Evolutionary conservation across 2,329 filamentous ascomycete genomes (phyloP), one percentile per base, ranked within the genome.

Genomic region (Corynespora cassiicola): DNA sequence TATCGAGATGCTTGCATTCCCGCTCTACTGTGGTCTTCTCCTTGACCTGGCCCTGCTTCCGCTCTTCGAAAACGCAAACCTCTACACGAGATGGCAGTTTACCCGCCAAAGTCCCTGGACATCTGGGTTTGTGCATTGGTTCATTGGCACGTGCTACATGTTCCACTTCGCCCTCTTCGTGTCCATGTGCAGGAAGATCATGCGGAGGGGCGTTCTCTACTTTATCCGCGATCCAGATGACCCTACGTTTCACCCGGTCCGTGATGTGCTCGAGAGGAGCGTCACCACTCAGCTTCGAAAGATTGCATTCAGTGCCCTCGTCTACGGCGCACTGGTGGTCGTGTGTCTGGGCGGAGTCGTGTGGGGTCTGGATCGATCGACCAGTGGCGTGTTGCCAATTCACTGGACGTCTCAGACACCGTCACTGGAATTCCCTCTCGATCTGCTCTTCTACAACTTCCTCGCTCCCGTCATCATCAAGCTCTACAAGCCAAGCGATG

Each of bases 81-180:
- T 96, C 34, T 79, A 80, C 48, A 90, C 88, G 6, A 83, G 94
- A 15, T 73, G 95, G 34, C 74, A 83, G 4, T 99, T 96, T 59
- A 89, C 89, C 2, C 74, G 82, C 37, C 78, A 83, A 45, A 90
- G 86, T 45, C 94, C 94, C 0, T 79, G 92, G 52, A 96, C 90
- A 1, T 96, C 92, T 10, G 82, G 95, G 10, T 99, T 99, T 65
- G 87, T 97, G 35, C 94, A 99, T 67, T 99, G 94, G 94, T 99
- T 99, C 62, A 86, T 96, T 39, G 94, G 94, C 31, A 99, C 94
- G 3, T 95, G 91, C 48, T 99, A 99, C 70, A 99, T 99, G 95
- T 99, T 99, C 72, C 94, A 99, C 66, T 99, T 99, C 65, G 94
- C 94, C 5, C 80, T 99, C 3, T 99, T 99, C 64, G 94, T 99